A percentile compares a stretch with the other conserved stretches of the same genome.
These are phyloP conservation scores for Diplogelasinospora grovesii DNA, from an alignment of 495 filamentous ascomycete species.

Conservation along the genomic window DNA sequence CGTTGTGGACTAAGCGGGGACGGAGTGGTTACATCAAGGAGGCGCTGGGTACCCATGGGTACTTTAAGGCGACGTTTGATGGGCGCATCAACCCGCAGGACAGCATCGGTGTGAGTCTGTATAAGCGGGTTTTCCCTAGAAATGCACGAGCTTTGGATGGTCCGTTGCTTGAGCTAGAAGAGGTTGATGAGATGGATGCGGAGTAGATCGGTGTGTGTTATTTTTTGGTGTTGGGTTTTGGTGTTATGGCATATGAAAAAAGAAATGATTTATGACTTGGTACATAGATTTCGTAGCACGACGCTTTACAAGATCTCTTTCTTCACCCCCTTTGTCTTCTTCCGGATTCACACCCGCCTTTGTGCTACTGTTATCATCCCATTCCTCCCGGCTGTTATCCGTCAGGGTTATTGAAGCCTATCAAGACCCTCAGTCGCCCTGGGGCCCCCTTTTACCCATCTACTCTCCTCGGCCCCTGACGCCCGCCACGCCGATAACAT, in stretches of 20 bases:
- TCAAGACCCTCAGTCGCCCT: slow-evolving; percentile 44
- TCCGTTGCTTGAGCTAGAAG: slow-evolving; percentile 27
- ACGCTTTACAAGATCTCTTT: too few relatives aligned
- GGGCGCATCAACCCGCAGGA: slow-evolving; percentile 92
- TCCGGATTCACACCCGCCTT: too few relatives aligned
- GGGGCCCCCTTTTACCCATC: slow-evolving; percentile 44
- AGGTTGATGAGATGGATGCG: slow-evolving; percentile 36
- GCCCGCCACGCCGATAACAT: slow-evolving; percentile 89
- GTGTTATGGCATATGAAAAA: slow-evolving; percentile 5
- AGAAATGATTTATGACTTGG: too few relatives aligned
- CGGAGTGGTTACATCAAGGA: slow-evolving; percentile 88
- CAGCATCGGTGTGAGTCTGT: slow-evolving; percentile 83
- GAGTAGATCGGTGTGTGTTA: too few relatives aligned
- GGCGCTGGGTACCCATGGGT: slow-evolving; percentile 89
- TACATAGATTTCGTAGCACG: too few relatives aligned
- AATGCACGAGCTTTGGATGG: slow-evolving; percentile 49
- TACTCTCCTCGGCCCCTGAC: slow-evolving; percentile 65
- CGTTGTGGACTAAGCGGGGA: slow-evolving; percentile 87
- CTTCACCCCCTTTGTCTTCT: too few relatives aligned
- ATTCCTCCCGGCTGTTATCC: too few relatives aligned
- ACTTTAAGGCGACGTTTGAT: slow-evolving; percentile 98
- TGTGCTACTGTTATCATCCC: too few relatives aligned
- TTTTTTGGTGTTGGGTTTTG: slow-evolving; percentile 7
- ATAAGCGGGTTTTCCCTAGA: slow-evolving; percentile 88
- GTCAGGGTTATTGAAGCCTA: too few relatives aligned